These are phyloP conservation scores for Aureobasidium subglaciale DNA, from an alignment of 2,329 filamentous ascomycete species.

Conservation along the genomic window DNA sequence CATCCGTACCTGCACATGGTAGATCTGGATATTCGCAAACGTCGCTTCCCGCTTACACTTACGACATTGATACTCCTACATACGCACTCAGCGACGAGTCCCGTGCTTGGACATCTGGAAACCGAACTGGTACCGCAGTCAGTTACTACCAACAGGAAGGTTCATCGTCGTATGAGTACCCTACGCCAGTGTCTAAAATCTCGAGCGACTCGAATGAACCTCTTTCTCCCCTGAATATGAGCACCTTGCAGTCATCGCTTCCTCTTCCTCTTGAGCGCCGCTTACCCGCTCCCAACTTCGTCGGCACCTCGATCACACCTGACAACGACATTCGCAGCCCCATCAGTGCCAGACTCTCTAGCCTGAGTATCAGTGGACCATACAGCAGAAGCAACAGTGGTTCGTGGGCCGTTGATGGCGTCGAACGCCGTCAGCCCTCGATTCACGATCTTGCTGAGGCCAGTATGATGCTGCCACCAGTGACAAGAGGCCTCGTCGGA, in stretches of 20 bases:
- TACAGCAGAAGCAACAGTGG: background rate
- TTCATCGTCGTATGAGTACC: conserved; percentile 25
- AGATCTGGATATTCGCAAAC: conserved; percentile 10
- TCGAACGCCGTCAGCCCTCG: background rate
- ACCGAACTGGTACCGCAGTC: conserved; percentile 22
- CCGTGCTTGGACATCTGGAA: conserved; percentile 23
- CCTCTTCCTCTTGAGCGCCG: conserved; percentile 27
- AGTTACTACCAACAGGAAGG: conserved; percentile 20
- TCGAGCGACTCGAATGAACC: conserved; percentile 19
- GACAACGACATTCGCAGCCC: conserved; percentile 5
- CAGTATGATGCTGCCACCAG: conserved; percentile 13
- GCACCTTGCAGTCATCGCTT: conserved; percentile 28
- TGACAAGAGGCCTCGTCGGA: background rate
- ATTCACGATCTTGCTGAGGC: conserved; percentile 12
- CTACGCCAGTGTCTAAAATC: conserved; percentile 20
- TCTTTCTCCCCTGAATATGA: conserved; percentile 29
- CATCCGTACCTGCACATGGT: background rate
- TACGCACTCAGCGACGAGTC: conserved; percentile 23
- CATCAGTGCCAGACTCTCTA: background rate
- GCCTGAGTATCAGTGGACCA: background rate
- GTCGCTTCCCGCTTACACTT: background rate
- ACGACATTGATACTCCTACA: conserved; percentile 19
- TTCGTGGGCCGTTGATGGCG: background rate
- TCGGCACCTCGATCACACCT: conserved; percentile 1
- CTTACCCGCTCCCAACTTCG: conserved; percentile 23